These are phyloP conservation scores for Leishmania tarentolae DNA, from an alignment of 208 protist genomes.

Conservation along the genomic window DNA sequence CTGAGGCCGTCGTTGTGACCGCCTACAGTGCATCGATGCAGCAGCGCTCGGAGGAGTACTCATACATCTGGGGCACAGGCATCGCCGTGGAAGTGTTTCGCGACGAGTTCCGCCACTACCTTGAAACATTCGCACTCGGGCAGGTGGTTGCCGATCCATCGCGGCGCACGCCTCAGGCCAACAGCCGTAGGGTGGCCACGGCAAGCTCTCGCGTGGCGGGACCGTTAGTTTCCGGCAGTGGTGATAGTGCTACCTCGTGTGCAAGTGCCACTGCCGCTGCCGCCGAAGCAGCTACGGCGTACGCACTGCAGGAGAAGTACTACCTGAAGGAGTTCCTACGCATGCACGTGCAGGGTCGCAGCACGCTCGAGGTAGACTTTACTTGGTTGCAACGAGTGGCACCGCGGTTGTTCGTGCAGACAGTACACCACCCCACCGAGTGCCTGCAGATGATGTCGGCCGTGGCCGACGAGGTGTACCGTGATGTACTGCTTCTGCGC, in stretches of 20 bases:
- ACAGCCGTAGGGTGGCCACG: neutral
- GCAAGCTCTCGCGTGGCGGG: neutral
- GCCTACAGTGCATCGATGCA: conserved; percentile 14
- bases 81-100: conserved; percentile 88
- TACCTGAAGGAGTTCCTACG: conserved; percentile 78
- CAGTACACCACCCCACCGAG: conserved; percentile 82
- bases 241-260: conserved; percentile 3
- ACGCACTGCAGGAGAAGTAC: conserved; percentile 36
- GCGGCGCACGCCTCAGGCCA: conserved; percentile 1
- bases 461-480: conserved; percentile 80
- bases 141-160: conserved; percentile 16
- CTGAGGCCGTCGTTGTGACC: neutral
- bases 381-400: conserved; percentile 48
- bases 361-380: conserved; percentile 77
- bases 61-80: conserved; percentile 90
- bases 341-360: conserved; percentile 74
- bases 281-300: neutral
- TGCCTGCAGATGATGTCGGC: conserved; percentile 87
- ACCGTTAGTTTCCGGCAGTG: neutral
- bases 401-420: conserved; percentile 64
- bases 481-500: conserved; percentile 50
- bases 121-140: conserved; percentile 67
- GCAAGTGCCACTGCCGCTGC: neutral
- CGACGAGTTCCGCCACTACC: conserved; percentile 72
- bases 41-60: conserved; percentile 70